phyloP scores from a whole-genome alignment of 140 eudicot species.

The Ambrosia hybrid region DNA sequence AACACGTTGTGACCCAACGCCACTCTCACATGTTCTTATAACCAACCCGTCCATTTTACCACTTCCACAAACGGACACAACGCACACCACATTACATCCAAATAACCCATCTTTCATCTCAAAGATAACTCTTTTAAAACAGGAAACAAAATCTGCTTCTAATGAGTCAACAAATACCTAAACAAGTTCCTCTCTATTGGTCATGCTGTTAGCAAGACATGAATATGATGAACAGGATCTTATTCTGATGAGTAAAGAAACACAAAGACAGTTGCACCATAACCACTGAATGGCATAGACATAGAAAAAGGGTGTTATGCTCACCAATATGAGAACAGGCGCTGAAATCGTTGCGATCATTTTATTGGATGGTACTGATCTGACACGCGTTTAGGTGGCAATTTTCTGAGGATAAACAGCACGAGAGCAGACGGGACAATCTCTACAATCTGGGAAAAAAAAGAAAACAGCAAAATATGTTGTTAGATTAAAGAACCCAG shows the following conservation, averaged over 20 bases:
- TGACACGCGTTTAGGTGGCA: conserved; percentile 68
- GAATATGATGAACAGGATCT: too few species aligned
- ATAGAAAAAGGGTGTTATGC: conserved; percentile 1
- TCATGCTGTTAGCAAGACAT: conserved; percentile 34
- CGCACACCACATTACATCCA: background rate
- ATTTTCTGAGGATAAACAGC: conserved; percentile 76
- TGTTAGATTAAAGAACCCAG: background rate
- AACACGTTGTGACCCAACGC: background rate
- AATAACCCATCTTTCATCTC: background rate
- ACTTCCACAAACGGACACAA: background rate
- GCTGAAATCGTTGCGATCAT: conserved; percentile 15
- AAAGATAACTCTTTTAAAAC: background rate
- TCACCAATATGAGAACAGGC: background rate
- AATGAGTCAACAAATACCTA: conserved; percentile 17
- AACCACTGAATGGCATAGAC: too few species aligned
- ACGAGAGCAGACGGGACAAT: conserved; percentile 75
- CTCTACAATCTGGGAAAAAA: conserved; percentile 65
- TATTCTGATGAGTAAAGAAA: too few species aligned
- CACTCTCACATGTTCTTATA: background rate
- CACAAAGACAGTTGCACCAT: too few species aligned
- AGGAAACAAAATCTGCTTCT: conserved; percentile 3
- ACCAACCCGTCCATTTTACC: background rate
- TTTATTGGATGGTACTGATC: conserved; percentile 75
- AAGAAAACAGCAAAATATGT: conserved; percentile 8
- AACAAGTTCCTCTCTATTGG: conserved; percentile 22